Evolutionary conservation across 306 rosid species (phyloP).

Genomic region (Acmispon strigosus): DNA sequence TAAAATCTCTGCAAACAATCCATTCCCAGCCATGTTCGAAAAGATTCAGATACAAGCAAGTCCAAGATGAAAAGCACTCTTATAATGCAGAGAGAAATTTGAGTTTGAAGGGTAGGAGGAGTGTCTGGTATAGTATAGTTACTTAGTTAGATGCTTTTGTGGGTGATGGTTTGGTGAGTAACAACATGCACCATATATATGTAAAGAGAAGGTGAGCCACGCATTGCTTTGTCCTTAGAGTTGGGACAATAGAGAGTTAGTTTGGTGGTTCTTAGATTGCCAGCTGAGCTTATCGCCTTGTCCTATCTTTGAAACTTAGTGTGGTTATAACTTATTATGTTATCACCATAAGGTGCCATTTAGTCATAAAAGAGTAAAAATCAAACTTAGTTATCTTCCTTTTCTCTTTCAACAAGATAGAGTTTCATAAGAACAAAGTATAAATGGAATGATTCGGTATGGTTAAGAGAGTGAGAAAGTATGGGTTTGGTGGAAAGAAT

Average conservation of each 20-base stretch:
- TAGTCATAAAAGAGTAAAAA: not conserved
- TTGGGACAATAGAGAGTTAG: not conserved
- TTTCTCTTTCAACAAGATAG: not conserved
- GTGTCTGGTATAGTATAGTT: slow-evolving; percentile 23
- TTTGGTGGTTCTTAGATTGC: slow-evolving; percentile 48
- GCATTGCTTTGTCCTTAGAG: slow-evolving; percentile 5
- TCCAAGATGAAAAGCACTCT: not conserved
- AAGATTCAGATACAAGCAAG: not conserved
- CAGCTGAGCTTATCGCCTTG: slow-evolving; percentile 23
- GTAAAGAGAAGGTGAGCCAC: slow-evolving; percentile 49
- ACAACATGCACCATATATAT: slow-evolving; percentile 12
- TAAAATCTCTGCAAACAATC: slow-evolving; percentile 63
- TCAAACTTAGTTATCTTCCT: not conserved
- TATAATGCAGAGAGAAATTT: slow-evolving; percentile 4
- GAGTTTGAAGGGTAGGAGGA: slow-evolving; percentile 24
- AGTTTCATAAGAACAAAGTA: not conserved
- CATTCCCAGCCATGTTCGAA: slow-evolving; percentile 63
- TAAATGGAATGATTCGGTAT: too few relatives aligned
- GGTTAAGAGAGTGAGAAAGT: too few relatives aligned
- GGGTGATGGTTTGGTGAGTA: slow-evolving; percentile 25
- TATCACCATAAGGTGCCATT: not conserved
- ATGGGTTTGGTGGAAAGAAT: too few relatives aligned
- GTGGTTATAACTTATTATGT: too few relatives aligned
- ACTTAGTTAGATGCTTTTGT: slow-evolving; percentile 10
- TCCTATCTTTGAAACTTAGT: not conserved